Evolutionary conservation across 768 basidiomycete species (phyloP).

Genomic region (Pleurotus pulmonarius): DNA sequence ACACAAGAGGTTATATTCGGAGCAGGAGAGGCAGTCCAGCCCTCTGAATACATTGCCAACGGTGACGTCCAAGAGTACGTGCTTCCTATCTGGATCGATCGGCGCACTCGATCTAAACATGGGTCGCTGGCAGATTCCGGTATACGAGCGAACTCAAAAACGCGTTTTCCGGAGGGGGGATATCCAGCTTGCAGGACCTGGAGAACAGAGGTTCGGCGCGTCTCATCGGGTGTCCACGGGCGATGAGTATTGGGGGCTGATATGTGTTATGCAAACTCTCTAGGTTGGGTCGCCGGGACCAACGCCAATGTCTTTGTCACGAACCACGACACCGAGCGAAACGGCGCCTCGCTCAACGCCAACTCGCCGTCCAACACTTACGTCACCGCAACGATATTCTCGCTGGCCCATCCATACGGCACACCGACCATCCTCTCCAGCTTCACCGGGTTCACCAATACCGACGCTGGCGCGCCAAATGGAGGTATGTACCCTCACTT

Average conservation of each 20-base stretch:
- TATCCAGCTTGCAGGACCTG: constrained; percentile 48
- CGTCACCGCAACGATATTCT: constrained; percentile 56
- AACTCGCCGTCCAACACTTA: constrained; percentile 67
- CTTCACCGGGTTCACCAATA: constrained; percentile 43
- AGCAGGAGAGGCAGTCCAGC: constrained; percentile 47
- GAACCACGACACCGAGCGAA: constrained; percentile 73
- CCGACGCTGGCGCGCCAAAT: constrained; percentile 59
- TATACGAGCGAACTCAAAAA: constrained; percentile 50
- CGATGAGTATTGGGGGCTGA: too few species aligned
- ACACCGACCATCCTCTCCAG: constrained; percentile 61
- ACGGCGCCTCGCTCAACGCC: constrained; percentile 48
- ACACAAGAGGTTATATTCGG: constrained; percentile 63
- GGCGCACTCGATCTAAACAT: not conserved
- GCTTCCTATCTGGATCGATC: too few species aligned
- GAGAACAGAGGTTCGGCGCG: constrained; percentile 39
- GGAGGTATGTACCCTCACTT: constrained; percentile 24
- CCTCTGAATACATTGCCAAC: constrained; percentile 51
- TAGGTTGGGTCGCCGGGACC: constrained; percentile 55
- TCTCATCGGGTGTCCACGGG: too few species aligned
- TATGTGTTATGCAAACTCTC: too few species aligned
- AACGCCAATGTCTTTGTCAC: constrained; percentile 63
- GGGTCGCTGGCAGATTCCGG: constrained; percentile 40
- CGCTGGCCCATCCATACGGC: constrained; percentile 65
- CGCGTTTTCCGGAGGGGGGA: constrained; percentile 49
- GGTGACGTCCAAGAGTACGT: constrained; percentile 65